phyloP scores from a whole-genome alignment of 257 asterid genomes.

The Nicotiana tabacum region DNA sequence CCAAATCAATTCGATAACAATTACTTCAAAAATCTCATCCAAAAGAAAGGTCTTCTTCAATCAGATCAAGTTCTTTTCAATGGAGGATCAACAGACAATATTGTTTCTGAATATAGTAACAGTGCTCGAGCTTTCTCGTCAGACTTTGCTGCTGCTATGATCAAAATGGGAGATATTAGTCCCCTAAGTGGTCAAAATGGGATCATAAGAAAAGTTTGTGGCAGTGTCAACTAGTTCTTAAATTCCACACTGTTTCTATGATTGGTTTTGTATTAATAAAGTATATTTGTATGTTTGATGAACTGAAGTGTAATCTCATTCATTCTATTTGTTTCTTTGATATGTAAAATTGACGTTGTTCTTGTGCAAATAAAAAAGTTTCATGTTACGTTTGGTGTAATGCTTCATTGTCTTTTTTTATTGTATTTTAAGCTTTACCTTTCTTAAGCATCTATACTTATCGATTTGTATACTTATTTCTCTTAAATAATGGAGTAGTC shows the following conservation, averaged over 20 bases:
- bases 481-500: neutral
- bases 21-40: constrained; percentile 28
- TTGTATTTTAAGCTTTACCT: too few species aligned
- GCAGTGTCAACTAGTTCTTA: constrained; percentile 21
- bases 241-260: neutral
- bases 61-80: constrained; percentile 27
- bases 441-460: too few species aligned
- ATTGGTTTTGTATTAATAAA: neutral
- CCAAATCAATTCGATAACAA: constrained; percentile 41
- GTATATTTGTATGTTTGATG: neutral
- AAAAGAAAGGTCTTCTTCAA: constrained; percentile 34
- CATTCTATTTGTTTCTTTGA: neutral
- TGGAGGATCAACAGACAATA: neutral
- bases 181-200: constrained; percentile 22
- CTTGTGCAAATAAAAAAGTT: neutral
- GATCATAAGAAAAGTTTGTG: constrained; percentile 16
- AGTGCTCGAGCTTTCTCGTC: constrained; percentile 17
- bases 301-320: neutral
- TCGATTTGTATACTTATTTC: neutral
- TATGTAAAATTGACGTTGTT: neutral
- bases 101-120: neutral
- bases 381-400: neutral
- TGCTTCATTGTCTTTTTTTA: neutral
- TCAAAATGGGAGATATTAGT: constrained; percentile 37
- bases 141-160: constrained; percentile 35